A percentile compares a stretch with the other conserved stretches of the same genome.
These are phyloP conservation scores for Lactarius deliciosus DNA, from an alignment of 768 basidiomycete genomes.

Conservation along the genomic window DNA sequence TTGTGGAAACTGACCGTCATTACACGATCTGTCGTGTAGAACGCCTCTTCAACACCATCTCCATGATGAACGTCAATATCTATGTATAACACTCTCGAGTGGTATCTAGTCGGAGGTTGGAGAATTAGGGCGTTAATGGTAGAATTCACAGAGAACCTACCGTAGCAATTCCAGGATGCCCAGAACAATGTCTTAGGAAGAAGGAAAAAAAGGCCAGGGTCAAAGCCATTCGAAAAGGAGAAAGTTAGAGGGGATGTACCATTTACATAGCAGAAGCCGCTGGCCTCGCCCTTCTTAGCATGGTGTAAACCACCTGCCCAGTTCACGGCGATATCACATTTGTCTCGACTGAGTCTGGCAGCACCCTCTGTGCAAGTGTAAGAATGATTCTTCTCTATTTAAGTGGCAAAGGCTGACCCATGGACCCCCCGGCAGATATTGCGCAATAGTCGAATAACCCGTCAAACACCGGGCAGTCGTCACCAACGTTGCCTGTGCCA, in stretches of 20 bases:
- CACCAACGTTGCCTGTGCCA: slow-evolving; percentile 86
- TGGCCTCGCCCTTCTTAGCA: slow-evolving; percentile 98
- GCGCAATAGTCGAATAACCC: slow-evolving; percentile 99
- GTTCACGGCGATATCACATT: slow-evolving; percentile 98
- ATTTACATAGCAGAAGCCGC: slow-evolving; percentile 98
- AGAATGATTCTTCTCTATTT: background rate
- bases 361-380: slow-evolving; percentile 75
- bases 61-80: slow-evolving; percentile 99
- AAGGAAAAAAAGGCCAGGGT: background rate
- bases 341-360: slow-evolving; percentile 89
- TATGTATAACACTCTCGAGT: slow-evolving; percentile 92
- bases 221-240: background rate
- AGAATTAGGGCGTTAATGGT: background rate
- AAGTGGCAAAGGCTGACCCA: slow-evolving; percentile 66
- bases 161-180: slow-evolving; percentile 93
- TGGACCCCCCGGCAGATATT: slow-evolving; percentile 98
- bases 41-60: slow-evolving; percentile 98
- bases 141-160: slow-evolving; percentile 38
- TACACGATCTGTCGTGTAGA: slow-evolving; percentile 97
- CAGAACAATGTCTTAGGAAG: slow-evolving; percentile 83
- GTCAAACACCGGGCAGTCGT: slow-evolving; percentile 98
- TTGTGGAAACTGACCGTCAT: slow-evolving; percentile 99
- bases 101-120: slow-evolving; percentile 60
- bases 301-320: slow-evolving; percentile 99
- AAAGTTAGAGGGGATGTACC: slow-evolving; percentile 48